Conservation (phyloP, 2,329 filamentous ascomycete species). For the Penicillium psychrosexuale region DNA sequence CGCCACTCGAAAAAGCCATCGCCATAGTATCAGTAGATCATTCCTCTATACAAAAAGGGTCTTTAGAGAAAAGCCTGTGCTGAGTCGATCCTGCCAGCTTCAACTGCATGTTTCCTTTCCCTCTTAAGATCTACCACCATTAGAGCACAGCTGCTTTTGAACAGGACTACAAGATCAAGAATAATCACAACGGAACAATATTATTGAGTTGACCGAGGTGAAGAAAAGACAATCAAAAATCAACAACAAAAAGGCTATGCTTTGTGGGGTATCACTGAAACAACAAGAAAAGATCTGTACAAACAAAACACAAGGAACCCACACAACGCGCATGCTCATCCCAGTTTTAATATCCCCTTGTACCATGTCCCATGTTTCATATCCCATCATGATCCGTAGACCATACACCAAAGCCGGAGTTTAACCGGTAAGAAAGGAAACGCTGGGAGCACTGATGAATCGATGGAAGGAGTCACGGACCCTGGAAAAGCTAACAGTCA, state of each 20-base stretch:
- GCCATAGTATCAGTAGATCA: background rate
- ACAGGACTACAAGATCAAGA: no score
- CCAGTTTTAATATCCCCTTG: constrained; percentile 2
- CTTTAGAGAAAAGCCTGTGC: background rate
- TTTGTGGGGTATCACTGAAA: constrained; percentile 3
- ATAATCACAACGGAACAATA: background rate
- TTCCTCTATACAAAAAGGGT: background rate
- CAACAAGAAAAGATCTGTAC: background rate
- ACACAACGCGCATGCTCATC: background rate
- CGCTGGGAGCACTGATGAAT: background rate
- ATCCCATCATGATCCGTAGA: background rate
- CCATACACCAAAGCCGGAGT: background rate
- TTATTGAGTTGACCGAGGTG: background rate
- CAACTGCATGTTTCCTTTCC: background rate
- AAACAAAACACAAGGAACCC: background rate
- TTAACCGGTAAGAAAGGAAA: background rate
- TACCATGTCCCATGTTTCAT: background rate
- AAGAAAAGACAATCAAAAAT: background rate
- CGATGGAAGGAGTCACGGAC: background rate
- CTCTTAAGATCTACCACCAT: background rate
- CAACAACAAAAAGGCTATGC: background rate
- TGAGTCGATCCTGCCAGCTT: background rate
- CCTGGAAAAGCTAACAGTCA: background rate
- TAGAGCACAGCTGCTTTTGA: background rate
- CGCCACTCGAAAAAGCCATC: no score